Conservation (phyloP, 106 monocot genomes). For the Allium fistulosum region DNA sequence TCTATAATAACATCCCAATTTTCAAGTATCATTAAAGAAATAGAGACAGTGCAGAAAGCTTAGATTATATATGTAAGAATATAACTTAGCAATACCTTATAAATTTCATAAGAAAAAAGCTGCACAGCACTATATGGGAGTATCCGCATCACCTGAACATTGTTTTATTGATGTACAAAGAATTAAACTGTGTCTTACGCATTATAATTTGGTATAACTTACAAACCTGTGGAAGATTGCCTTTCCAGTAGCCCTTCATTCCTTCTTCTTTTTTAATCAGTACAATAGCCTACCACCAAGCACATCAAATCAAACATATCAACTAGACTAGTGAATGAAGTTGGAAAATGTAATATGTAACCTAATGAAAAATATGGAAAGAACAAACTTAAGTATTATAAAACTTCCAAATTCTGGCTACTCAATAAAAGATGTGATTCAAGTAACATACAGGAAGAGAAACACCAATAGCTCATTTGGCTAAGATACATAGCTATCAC, state of each 20-base stretch:
- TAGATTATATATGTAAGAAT: too few relatives aligned
- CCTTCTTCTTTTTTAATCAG: slow-evolving; percentile 73
- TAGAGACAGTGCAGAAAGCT: too few relatives aligned
- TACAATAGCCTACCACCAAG: slow-evolving; percentile 49
- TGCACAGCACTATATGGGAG: slow-evolving; percentile 95
- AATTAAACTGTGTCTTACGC: background rate
- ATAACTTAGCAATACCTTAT: slow-evolving; percentile 49
- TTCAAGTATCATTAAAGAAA: too few relatives aligned
- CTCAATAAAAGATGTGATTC: too few relatives aligned
- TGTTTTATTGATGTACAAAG: slow-evolving; percentile 8
- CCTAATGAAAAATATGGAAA: too few relatives aligned
- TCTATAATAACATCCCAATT: slow-evolving; percentile 24
- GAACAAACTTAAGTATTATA: too few relatives aligned
- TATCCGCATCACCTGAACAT: slow-evolving; percentile 76
- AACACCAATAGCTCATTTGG: too few relatives aligned
- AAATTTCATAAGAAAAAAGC: slow-evolving; percentile 90
- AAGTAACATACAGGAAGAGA: too few relatives aligned
- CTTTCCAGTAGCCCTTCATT: slow-evolving; percentile 92
- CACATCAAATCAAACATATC: background rate
- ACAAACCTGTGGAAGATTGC: slow-evolving; percentile 85
- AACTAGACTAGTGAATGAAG: background rate
- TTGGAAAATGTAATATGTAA: too few relatives aligned
- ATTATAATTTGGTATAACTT: too few relatives aligned
- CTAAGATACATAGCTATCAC: too few relatives aligned
- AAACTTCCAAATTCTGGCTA: too few relatives aligned